A percentile compares a stretch with the other conserved stretches of the same genome.
phyloP scores from a whole-genome alignment of 768 basidiomycete genomes.

The Boletus sensibilis region DNA sequence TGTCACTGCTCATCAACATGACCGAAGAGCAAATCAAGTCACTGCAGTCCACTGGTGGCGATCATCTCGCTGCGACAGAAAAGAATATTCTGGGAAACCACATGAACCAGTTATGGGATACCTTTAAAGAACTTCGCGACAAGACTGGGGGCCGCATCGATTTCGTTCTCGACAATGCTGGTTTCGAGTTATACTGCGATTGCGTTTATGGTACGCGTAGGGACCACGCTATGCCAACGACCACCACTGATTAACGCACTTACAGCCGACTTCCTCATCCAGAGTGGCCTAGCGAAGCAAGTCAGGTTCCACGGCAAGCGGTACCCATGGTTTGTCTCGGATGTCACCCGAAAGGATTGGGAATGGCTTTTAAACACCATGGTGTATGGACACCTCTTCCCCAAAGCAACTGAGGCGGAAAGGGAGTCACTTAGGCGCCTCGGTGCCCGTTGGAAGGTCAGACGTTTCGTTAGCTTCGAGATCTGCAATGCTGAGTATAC shows the following conservation, averaged over 20 bases:
- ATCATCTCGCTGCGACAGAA: slow-evolving; percentile 90
- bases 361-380: slow-evolving; percentile 86
- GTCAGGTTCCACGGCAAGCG: slow-evolving; percentile 95
- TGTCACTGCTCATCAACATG: slow-evolving; percentile 96
- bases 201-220: slow-evolving; percentile 69
- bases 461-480: background rate
- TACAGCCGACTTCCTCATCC: slow-evolving; percentile 88
- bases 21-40: slow-evolving; percentile 96
- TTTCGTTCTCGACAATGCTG: slow-evolving; percentile 86
- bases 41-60: slow-evolving; percentile 96
- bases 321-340: slow-evolving; percentile 92
- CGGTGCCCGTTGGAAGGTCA: slow-evolving; percentile 87
- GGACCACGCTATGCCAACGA: background rate
- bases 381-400: slow-evolving; percentile 92
- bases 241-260: slow-evolving; percentile 10
- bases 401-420: slow-evolving; percentile 75
- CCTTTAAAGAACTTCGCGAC: slow-evolving; percentile 64
- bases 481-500: slow-evolving; percentile 2
- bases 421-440: slow-evolving; percentile 76
- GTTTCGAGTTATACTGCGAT: slow-evolving; percentile 82
- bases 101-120: slow-evolving; percentile 66
- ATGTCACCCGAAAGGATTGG: slow-evolving; percentile 93
- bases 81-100: slow-evolving; percentile 95
- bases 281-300: slow-evolving; percentile 80
- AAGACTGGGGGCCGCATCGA: slow-evolving; percentile 73